Conservation (phyloP, 2,329 filamentous ascomycete genomes). For the Penicillium polonicum region DNA sequence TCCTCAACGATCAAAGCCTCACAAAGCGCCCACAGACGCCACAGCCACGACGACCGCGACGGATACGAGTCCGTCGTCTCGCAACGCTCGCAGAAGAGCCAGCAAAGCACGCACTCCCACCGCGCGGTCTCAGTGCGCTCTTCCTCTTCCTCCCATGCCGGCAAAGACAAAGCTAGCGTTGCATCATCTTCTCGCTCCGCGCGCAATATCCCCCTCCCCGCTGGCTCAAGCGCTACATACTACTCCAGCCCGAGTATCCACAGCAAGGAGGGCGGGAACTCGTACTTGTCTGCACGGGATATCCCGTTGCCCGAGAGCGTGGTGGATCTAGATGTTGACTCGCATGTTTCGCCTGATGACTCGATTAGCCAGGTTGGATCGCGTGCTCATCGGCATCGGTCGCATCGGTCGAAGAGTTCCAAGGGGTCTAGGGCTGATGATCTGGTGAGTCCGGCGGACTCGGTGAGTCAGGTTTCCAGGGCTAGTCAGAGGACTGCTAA, state of each 20-base stretch:
- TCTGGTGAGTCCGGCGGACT: constrained; percentile 39
- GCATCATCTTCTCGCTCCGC: constrained; percentile 36
- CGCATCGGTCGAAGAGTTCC: constrained; percentile 31
- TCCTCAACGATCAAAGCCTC: constrained; percentile 40
- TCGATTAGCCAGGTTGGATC: constrained; percentile 68
- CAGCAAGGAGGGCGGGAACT: constrained; percentile 7
- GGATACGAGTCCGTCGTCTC: constrained; percentile 22
- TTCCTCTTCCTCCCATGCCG: constrained; percentile 1
- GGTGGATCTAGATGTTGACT: constrained; percentile 37
- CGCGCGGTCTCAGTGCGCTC: not conserved
- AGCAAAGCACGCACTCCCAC: constrained; percentile 23
- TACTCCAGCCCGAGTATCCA: constrained; percentile 11
- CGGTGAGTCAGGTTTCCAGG: constrained; percentile 41
- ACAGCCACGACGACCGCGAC: constrained; percentile 26
- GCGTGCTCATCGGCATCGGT: constrained; percentile 25
- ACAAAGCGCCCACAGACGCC: constrained; percentile 20
- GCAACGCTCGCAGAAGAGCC: constrained; percentile 16
- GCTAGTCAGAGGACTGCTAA: constrained; percentile 35
- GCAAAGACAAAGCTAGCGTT: constrained; percentile 22
- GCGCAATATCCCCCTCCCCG: constrained; percentile 39
- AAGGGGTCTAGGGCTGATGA: constrained; percentile 35
- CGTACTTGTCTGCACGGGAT: constrained; percentile 25
- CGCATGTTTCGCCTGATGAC: constrained; percentile 73
- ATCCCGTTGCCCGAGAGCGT: constrained; percentile 36
- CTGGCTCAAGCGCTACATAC: constrained; percentile 30